phyloP scores from a whole-genome alignment of 164 flowering plant species.

The Magnolia officinalis region DNA sequence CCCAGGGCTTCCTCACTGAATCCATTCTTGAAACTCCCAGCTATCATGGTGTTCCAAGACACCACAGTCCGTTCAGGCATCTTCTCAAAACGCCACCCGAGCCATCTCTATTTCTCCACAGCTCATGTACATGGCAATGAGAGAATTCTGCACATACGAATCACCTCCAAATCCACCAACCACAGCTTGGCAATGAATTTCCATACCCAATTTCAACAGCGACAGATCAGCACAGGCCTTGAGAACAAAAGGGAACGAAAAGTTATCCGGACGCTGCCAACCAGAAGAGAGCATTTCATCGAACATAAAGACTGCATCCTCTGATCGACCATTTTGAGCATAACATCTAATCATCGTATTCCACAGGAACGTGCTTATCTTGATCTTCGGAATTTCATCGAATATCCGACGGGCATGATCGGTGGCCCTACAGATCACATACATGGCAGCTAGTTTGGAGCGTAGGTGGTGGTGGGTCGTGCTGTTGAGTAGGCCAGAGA shows the following conservation, averaged over 20 bases:
- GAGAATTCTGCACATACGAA: slow-evolving; percentile 45
- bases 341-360: slow-evolving; percentile 50
- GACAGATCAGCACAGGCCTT: slow-evolving; percentile 48
- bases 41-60: slow-evolving; percentile 74
- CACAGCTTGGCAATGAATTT: slow-evolving; percentile 36
- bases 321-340: slow-evolving; percentile 22
- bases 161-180: slow-evolving; percentile 35
- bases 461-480: not conserved
- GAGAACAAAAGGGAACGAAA: slow-evolving; percentile 48
- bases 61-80: slow-evolving; percentile 43
- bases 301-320: slow-evolving; percentile 38
- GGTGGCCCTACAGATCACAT: slow-evolving; percentile 4
- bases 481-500: slow-evolving; percentile 3
- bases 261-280: slow-evolving; percentile 36
- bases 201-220: slow-evolving; percentile 34
- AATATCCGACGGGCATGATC: slow-evolving; percentile 9
- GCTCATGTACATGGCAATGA: slow-evolving; percentile 63
- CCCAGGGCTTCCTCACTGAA: slow-evolving; percentile 37
- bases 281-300: slow-evolving; percentile 40
- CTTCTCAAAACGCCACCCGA: slow-evolving; percentile 28
- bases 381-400: not conserved
- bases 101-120: slow-evolving; percentile 42
- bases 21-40: slow-evolving; percentile 53
- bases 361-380: slow-evolving; percentile 21
- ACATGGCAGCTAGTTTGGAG: slow-evolving; percentile 6